Evolutionary conservation across 495 filamentous ascomycete genomes (phyloP).

Genomic region (Thermothielavioides terrestris): DNA sequence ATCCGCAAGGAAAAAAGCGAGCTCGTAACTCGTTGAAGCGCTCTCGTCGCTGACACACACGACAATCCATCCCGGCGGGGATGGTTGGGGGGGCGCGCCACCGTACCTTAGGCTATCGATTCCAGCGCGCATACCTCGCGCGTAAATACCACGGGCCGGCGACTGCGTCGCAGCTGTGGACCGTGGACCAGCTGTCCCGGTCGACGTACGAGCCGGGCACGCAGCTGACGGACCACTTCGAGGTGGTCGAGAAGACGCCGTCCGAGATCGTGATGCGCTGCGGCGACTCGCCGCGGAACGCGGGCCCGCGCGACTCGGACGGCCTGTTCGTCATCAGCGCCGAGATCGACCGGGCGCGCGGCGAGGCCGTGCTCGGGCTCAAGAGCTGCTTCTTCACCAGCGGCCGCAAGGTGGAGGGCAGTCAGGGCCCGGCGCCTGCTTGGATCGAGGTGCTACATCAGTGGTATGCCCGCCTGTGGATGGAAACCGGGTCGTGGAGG

Average conservation of each 20-base stretch:
- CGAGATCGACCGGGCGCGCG: constrained; percentile 48
- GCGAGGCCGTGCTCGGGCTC: constrained; percentile 54
- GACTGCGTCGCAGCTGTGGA: constrained; percentile 59
- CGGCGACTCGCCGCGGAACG: constrained; percentile 55
- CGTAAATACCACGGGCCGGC: constrained; percentile 53
- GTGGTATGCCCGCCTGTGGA: constrained; percentile 55
- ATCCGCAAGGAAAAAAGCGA: no score
- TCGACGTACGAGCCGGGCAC: constrained; percentile 55
- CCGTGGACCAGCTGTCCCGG: constrained; percentile 41
- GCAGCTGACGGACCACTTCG: constrained; percentile 66
- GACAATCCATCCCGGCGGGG: no score
- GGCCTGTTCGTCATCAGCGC: constrained; percentile 64
- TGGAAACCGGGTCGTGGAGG: constrained; percentile 45
- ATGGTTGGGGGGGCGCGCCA: no score
- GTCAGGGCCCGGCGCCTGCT: constrained; percentile 46
- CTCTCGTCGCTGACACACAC: constrained; percentile 1
- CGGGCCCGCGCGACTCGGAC: constrained; percentile 50
- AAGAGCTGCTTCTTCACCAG: constrained; percentile 57
- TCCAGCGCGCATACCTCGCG: constrained; percentile 53
- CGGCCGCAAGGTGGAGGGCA: constrained; percentile 28
- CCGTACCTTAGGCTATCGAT: constrained; percentile 50
- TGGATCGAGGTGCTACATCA: constrained; percentile 51
- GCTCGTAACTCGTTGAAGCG: no score
- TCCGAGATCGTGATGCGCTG: constrained; percentile 55
- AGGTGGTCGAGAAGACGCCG: constrained; percentile 58